Conservation (phyloP, 139 green algal species). For the Ulvella scutata region DNA sequence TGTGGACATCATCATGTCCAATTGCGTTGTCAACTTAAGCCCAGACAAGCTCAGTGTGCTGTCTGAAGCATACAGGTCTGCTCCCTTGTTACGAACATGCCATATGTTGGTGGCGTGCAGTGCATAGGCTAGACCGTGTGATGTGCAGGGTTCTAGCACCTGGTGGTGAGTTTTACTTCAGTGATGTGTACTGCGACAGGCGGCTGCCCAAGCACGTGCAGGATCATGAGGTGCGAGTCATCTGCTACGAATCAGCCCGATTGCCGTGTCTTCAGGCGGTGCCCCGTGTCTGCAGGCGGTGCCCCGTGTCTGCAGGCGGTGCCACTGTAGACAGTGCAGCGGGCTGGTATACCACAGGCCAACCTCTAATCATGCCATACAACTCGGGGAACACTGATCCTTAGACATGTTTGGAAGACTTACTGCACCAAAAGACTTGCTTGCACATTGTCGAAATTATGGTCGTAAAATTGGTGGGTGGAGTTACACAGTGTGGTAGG, state of each 20-base stretch:
- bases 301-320: not conserved
- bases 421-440: too few species aligned
- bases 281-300: not conserved
- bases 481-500: too few species aligned
- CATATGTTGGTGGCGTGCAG: too few species aligned
- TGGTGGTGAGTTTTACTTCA: constrained; percentile 94
- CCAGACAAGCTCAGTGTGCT: constrained; percentile 66
- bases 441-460: too few species aligned
- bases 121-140: too few species aligned
- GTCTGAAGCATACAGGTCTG: constrained; percentile 18
- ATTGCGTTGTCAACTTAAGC: constrained; percentile 90
- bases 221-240: constrained; percentile 29
- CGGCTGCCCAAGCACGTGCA: constrained; percentile 37
- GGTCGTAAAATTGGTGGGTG: too few species aligned
- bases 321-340: too few species aligned
- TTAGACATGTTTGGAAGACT: too few species aligned
- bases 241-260: too few species aligned
- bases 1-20: constrained; percentile 87
- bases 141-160: constrained; percentile 60
- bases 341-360: too few species aligned
- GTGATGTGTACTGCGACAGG: constrained; percentile 85
- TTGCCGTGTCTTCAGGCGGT: not conserved
- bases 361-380: too few species aligned
- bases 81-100: not conserved
- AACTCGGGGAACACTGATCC: too few species aligned